A percentile compares a stretch with the other conserved stretches of the same genome.
Evolutionary conservation across 306 rosid genomes (phyloP).

Genomic region (Begonia masoniana): DNA sequence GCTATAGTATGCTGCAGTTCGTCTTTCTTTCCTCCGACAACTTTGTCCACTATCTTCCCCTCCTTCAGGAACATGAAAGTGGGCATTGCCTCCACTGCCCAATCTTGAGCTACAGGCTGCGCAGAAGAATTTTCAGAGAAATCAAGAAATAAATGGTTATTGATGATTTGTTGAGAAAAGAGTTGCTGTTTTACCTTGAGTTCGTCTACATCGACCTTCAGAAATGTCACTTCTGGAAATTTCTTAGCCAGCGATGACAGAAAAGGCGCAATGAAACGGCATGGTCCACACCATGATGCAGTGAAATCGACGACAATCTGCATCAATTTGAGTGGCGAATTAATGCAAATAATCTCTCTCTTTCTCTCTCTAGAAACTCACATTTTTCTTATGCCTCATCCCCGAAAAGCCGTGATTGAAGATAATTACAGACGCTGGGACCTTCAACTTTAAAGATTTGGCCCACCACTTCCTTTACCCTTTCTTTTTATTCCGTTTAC

Average conservation of each 20-base stretch:
- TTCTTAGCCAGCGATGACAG: constrained; percentile 66
- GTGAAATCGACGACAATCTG: constrained; percentile 80
- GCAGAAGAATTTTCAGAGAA: constrained; percentile 12
- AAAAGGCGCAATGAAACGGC: constrained; percentile 75
- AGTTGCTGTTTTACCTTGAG: constrained; percentile 36
- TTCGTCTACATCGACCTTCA: constrained; percentile 87
- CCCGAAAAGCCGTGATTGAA: too few species aligned
- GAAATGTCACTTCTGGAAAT: constrained; percentile 37
- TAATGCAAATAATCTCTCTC: too few species aligned
- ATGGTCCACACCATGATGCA: constrained; percentile 98
- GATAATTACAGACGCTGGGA: too few species aligned
- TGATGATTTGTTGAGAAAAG: background rate
- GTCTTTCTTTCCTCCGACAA: constrained; percentile 85
- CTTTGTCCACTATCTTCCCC: constrained; percentile 61
- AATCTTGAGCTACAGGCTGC: constrained; percentile 75
- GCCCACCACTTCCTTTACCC: too few species aligned
- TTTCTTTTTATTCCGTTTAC: too few species aligned
- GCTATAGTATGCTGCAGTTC: constrained; percentile 53
- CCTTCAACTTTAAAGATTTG: too few species aligned
- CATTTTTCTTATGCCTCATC: too few species aligned
- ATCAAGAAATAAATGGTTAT: background rate
- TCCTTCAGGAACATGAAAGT: constrained; percentile 83
- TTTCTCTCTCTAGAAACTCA: too few species aligned
- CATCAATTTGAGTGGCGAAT: background rate
- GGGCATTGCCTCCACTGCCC: constrained; percentile 98